These are phyloP conservation scores for Ogataea neopini DNA, from an alignment of 805 yeast species.

Conservation along the genomic window DNA sequence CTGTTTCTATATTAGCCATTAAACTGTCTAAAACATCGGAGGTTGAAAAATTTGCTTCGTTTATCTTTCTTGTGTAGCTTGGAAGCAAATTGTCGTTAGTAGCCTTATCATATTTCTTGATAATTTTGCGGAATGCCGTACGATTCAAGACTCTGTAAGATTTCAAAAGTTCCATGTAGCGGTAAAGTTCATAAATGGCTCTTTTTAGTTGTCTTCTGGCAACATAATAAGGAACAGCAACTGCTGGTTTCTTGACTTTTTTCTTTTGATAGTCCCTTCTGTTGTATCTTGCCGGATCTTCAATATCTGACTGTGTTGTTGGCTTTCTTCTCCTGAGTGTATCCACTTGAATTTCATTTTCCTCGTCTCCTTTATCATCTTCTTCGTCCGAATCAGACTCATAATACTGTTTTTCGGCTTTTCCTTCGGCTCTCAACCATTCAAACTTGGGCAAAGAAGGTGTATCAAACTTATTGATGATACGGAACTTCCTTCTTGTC, in stretches of 20 bases:
- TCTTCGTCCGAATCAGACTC: conserved; percentile 32
- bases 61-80: conserved; percentile 58
- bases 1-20: conserved; percentile 61
- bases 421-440: conserved; percentile 34
- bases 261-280: conserved; percentile 51
- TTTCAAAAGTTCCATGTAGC: conserved; percentile 67
- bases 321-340: background rate
- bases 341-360: background rate
- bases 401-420: conserved; percentile 37
- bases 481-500: conserved; percentile 29
- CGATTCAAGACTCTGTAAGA: conserved; percentile 76
- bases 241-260: conserved; percentile 11
- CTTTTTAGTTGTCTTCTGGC: conserved; percentile 69
- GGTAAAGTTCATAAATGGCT: conserved; percentile 71
- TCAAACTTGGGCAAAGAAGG: conserved; percentile 44
- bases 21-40: conserved; percentile 70
- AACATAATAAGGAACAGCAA: conserved; percentile 53
- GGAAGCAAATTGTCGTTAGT: conserved; percentile 45
- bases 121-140: conserved; percentile 85
- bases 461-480: conserved; percentile 39
- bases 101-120: conserved; percentile 88
- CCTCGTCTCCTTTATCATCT: background rate
- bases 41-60: conserved; percentile 56
- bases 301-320: conserved; percentile 2
- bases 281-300: conserved; percentile 35